Conservation (phyloP, 108 stramenopile species). For the Fistulifera pelliculosa region DNA sequence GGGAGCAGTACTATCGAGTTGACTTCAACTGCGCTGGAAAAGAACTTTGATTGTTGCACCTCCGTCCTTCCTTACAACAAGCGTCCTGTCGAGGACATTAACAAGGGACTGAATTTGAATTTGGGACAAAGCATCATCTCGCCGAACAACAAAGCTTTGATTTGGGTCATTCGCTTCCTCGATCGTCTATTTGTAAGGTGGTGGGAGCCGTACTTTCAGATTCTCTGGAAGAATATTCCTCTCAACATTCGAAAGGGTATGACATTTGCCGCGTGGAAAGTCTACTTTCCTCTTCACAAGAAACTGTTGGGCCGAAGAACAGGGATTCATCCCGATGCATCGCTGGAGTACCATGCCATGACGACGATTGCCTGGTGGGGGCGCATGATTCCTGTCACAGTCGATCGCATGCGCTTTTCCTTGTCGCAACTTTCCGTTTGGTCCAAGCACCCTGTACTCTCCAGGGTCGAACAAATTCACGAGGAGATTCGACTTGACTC, state of each 20-base stretch:
- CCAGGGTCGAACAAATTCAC: conserved; percentile 3
- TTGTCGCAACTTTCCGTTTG: conserved; percentile 59
- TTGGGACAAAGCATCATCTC: conserved; percentile 45
- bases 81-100: conserved; percentile 25
- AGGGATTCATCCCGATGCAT: conserved; percentile 46
- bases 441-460: conserved; percentile 13
- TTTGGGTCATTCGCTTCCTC: conserved; percentile 14
- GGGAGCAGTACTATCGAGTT: no score
- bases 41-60: no score
- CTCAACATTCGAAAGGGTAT: conserved; percentile 30
- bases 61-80: no score
- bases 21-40: no score
- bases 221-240: conserved; percentile 38
- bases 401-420: conserved; percentile 54
- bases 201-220: conserved; percentile 18
- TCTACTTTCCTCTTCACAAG: conserved; percentile 58
- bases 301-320: conserved; percentile 35
- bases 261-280: conserved; percentile 41
- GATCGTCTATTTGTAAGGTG: conserved; percentile 22
- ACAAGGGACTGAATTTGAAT: conserved; percentile 42
- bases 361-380: conserved; percentile 62
- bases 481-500: background rate
- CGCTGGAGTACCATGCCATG: conserved; percentile 66
- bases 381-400: conserved; percentile 50
- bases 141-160: conserved; percentile 21